Conservation (phyloP, 2,329 filamentous ascomycete genomes). For the Calonectria naviculata region DNA sequence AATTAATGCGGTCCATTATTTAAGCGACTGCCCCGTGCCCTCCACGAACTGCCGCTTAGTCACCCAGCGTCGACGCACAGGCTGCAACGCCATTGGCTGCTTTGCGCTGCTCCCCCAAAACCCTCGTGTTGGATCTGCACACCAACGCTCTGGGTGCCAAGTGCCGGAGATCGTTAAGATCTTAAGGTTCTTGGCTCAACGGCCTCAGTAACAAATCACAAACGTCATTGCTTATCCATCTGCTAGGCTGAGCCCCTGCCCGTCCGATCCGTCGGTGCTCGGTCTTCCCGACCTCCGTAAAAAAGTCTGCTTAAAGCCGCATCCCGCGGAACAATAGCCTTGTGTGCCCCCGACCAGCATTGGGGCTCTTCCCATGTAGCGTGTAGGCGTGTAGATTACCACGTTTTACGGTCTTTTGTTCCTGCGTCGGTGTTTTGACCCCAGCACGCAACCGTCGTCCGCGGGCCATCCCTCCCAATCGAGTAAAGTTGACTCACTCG, state of each 20-base stretch:
- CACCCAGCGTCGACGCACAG: background rate
- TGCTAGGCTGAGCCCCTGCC: background rate
- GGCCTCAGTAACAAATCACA: background rate
- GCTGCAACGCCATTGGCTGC: background rate
- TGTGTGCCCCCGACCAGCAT: background rate
- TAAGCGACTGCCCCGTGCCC: background rate
- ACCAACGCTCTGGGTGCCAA: background rate
- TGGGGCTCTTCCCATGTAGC: background rate
- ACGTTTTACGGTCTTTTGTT: background rate
- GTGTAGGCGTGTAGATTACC: background rate
- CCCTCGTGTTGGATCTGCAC: background rate
- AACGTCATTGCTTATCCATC: slow-evolving; percentile 11
- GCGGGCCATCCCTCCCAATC: background rate
- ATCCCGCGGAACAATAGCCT: background rate
- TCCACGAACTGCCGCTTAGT: slow-evolving; percentile 10
- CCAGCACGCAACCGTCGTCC: too few relatives aligned
- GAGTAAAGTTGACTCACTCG: background rate
- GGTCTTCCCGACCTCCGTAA: background rate
- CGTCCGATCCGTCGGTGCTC: background rate
- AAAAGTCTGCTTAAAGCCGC: background rate
- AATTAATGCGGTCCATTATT: background rate
- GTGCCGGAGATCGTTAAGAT: background rate
- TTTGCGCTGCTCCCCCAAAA: background rate
- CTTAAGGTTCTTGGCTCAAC: background rate
- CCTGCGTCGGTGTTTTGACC: too few relatives aligned